Conservation (phyloP, 164 flowering plant genomes). For the Echeveria elegans region DNA sequence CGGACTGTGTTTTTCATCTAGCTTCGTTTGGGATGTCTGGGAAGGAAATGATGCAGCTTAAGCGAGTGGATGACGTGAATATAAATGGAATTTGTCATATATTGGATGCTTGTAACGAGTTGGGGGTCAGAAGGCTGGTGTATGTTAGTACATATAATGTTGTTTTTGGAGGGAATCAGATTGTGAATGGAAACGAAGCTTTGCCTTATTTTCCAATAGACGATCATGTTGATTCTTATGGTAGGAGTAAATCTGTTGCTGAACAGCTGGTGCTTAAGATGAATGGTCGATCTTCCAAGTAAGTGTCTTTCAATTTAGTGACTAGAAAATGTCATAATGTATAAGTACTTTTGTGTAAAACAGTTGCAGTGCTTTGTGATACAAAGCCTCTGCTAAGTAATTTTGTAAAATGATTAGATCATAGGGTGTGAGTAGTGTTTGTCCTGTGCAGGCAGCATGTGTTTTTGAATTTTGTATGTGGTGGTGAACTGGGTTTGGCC, state of each 20-base stretch:
- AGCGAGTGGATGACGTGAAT: constrained; percentile 76
- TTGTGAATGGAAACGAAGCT: constrained; percentile 69
- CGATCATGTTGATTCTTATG: constrained; percentile 72
- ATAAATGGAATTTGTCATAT: constrained; percentile 73
- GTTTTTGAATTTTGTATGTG: no score
- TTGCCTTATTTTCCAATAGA: constrained; percentile 72
- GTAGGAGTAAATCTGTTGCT: constrained; percentile 76
- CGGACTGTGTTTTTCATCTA: constrained; percentile 89
- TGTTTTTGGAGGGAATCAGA: constrained; percentile 78
- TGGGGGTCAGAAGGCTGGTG: constrained; percentile 67
- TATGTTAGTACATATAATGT: constrained; percentile 89
- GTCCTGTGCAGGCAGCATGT: no score
- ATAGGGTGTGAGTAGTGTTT: no score
- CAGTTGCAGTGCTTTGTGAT: no score
- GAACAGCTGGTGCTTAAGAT: constrained; percentile 84
- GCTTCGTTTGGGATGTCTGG: constrained; percentile 97
- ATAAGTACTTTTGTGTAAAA: no score
- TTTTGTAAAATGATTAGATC: no score
- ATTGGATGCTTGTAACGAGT: constrained; percentile 61
- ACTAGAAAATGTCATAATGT: no score
- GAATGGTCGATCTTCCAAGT: constrained; percentile 82
- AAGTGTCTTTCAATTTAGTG: constrained; percentile 14
- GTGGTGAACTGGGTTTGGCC: no score
- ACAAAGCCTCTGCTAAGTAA: no score
- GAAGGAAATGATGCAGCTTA: constrained; percentile 84